These are phyloP conservation scores for Ceratocystis colombiana DNA, from an alignment of 2,329 filamentous ascomycete species.

Conservation along the genomic window DNA sequence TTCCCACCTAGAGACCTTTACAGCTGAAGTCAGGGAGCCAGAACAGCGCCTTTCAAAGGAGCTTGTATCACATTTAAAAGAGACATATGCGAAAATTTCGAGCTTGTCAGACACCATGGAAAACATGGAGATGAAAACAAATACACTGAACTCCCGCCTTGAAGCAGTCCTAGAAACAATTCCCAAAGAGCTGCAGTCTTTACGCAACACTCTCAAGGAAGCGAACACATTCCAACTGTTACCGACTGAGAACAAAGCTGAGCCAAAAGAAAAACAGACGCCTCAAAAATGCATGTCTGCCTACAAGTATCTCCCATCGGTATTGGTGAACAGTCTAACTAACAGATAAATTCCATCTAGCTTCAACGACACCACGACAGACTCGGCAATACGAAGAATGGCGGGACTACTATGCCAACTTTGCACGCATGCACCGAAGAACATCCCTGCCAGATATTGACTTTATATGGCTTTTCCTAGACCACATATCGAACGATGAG, in stretches of 20 bases:
- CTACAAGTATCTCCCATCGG: background rate
- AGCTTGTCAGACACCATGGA: slow-evolving; percentile 16
- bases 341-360: background rate
- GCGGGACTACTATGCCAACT: slow-evolving; percentile 23
- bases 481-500: slow-evolving; percentile 23
- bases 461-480: slow-evolving; percentile 25
- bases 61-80: slow-evolving; percentile 19
- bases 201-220: slow-evolving; percentile 19
- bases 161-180: slow-evolving; percentile 15
- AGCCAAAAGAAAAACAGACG: background rate
- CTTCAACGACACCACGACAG: background rate
- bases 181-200: slow-evolving; percentile 21
- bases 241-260: background rate
- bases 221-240: slow-evolving; percentile 13
- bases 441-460: slow-evolving; percentile 23
- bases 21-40: background rate
- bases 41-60: slow-evolving; percentile 20
- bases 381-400: slow-evolving; percentile 24
- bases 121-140: slow-evolving; percentile 17
- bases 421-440: slow-evolving; percentile 20
- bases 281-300: background rate
- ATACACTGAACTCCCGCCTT: slow-evolving; percentile 15
- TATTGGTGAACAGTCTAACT: background rate
- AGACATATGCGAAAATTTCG: slow-evolving; percentile 15
- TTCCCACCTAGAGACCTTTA: background rate